Evolutionary conservation across 257 asterid genomes (phyloP), one percentile per base, ranked within the genome.

Genomic region (Prunella vulgaris): DNA sequence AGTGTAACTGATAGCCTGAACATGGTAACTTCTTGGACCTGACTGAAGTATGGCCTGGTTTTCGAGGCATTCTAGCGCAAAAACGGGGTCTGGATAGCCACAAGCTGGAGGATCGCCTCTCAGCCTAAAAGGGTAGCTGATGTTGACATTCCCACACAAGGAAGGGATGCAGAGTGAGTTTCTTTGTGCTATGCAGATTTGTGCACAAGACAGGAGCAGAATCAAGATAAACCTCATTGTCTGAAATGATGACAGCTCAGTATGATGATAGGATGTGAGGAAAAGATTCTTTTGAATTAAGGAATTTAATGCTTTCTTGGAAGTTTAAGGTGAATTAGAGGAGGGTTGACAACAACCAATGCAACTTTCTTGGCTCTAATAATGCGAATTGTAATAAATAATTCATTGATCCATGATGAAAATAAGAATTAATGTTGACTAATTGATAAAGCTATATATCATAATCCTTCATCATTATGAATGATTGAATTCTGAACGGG

Each of bases 51-150:
- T 24, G 24, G 87, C 51, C 17, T 24, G 84, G 18, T 86, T 78
- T 71, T 80, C 49, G 60, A 20, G 70, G 79, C 96, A 88, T 4
- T 83, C 88, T 20, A 88, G 89, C 8, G 63, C 51, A 61, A 64
- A 88, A 10, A 62, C 17, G 5, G 75, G 33, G 72, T 74, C 83
- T 0, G 12, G 65, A 56, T 40, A 58, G 79, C 83, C 80, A 25
- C 83, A 79, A 5, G 60, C 42, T 42, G 72, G 28, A 5, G 80
- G 80, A 54, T 70, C 80, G 1, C 44, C 33, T 46, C 44, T 68
- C 46, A 78, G 40, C 17, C 77, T 44, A 22, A 86, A 88, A 9
- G 93, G 96, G 76, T 66, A 84, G 76, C 61, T 80, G 40, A 88
- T 82, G 65, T 64, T 52, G 53, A 78, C 51, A 17, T 72, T 58